Evolutionary conservation across 441 rosid genomes (phyloP), one percentile per base, ranked within the genome.

Genomic region (Euphorbia schlechtendalii): DNA sequence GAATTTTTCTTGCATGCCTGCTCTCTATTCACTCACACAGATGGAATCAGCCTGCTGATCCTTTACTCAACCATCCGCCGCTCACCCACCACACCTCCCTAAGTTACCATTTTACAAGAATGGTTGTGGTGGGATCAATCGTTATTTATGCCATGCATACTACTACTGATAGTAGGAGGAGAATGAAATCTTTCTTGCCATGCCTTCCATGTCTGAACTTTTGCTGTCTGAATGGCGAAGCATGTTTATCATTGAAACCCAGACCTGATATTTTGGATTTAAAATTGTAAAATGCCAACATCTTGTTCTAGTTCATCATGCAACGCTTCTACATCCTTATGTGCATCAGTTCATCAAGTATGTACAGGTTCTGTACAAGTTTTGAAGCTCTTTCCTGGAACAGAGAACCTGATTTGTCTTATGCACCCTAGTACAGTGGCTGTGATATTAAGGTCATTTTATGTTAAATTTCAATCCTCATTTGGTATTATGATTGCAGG

Each of bases 221-320:
- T 73, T 77, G 80, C 83, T 80, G 71, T 82, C 83, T 85, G 90
- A 84, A 76, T 83, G 80, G 78, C 32, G 84, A 82, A 85, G 82
- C 92, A 81, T 81, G 80, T 86, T 77, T 81, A 73, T 82, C 87
- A 83, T 76, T 81, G 84, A 76, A 72, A 76, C 80, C 80, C 89
- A 74, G 85, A 82, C 66, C 73, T 82, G 79, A 85, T 83, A 75
- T 63, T 64, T 79, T 85, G 90, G 90, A 85, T 82, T 74, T 77
- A 68, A 66, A 67, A 71, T 74, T 70, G 74, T 78, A 78, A 68
- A 69, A 77, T 74, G 80, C 76, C 79, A 78, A 72, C n/a, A n/a
- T n/a, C n/a, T n/a, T n/a, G n/a, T n/a, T n/a, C 87, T 84, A 81
- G 84, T 85, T 75, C 92, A 77, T 80, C 84, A 80, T 82, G 82